Base-by-base conservation (phyloP, 2,329 filamentous ascomycete species). In the Fusarium newnesense region DNA sequence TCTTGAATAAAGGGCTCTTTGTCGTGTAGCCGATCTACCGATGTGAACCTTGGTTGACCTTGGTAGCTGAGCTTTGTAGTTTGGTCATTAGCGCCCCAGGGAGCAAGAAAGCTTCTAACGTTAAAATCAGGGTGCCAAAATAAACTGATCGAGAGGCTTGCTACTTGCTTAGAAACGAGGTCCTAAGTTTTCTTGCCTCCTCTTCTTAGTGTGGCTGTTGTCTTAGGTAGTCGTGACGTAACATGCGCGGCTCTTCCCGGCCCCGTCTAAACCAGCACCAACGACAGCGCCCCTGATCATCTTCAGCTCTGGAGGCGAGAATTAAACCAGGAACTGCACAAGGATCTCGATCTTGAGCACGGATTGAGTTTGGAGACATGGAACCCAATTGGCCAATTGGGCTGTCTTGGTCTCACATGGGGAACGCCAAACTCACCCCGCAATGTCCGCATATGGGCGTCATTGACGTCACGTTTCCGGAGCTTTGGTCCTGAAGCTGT, bases 381-480 rank as follows among this genome's bases (percentile, higher is more conserved):
- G 37, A 39, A 60, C 26, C 21, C 50, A 32, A 44, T 63, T 74
- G 70, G 70, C 15, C 67, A 73, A 73, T 73, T 73, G 24, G 39
- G 21, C 26, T 12, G 24, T 44, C 24, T 32, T 47, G 43, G 58
- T 58, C 54, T 60, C 37, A 37, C 49, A 24, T 65, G 70, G 62
- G 39, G 54, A 56, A 71, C 32, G 67, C 19, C 67, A 70, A 36
- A 10, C 21, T 30, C 43, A 39, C 71, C 71, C 72, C 64, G 59
- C 68, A 74, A 72, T 74, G 68, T 74, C 53, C 64, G 47, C 64
- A 72, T 72, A 61, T 53, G 58, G 64, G 72, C 72, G 66, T 75
- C 75, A 73, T 75, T 75, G 76, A 78, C 76, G 76, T 78, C 76
- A 78, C 40, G 32, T 54, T 57, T 54, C 67, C 57, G 72, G 67